Evolutionary conservation across 306 rosid species (phyloP).

Genomic region (Dalbergia oliveri): DNA sequence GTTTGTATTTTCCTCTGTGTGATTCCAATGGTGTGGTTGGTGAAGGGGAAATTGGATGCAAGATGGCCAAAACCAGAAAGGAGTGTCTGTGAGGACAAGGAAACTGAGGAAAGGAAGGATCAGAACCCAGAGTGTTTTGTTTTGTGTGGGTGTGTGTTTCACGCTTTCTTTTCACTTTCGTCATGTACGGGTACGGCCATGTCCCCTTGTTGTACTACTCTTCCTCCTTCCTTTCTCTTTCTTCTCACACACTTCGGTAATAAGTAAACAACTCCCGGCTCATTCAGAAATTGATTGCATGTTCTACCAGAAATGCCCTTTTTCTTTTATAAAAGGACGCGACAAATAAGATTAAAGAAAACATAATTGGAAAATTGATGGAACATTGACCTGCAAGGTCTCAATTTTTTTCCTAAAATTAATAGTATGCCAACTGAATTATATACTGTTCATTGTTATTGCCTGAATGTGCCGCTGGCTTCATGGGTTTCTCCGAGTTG

Average conservation of each 20-base stretch:
- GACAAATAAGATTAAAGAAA: neutral
- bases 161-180: neutral
- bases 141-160: neutral
- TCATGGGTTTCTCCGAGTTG: too few species aligned
- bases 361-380: too few species aligned
- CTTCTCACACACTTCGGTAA: neutral
- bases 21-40: neutral
- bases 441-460: too few species aligned
- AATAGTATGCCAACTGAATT: too few species aligned
- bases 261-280: neutral
- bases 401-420: too few species aligned
- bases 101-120: neutral
- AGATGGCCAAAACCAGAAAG: neutral
- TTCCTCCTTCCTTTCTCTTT: too few species aligned
- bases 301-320: constrained; percentile 10
- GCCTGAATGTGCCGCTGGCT: too few species aligned
- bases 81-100: neutral
- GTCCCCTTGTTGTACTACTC: constrained; percentile 41
- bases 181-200: constrained; percentile 45
- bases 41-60: neutral
- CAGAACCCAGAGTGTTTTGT: neutral
- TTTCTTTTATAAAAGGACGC: neutral
- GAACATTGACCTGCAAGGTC: too few species aligned
- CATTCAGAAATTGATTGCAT: neutral
- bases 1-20: neutral